Conservation (phyloP, 257 asterid species). For the Plectranthus barbatus region DNA sequence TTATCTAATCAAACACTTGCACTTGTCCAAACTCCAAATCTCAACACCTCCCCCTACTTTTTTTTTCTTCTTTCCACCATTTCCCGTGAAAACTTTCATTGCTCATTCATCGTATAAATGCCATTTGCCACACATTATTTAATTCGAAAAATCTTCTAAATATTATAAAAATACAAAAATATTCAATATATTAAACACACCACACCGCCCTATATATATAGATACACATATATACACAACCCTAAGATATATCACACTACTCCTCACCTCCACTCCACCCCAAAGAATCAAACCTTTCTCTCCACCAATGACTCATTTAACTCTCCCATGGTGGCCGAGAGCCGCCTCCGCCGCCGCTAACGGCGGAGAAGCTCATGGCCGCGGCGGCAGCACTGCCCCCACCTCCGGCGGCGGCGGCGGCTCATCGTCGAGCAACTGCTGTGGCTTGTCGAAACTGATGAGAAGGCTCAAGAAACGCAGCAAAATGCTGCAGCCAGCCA, state of each 20-base stretch:
- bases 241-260: background rate
- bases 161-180: background rate
- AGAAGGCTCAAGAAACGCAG: slow-evolving; percentile 47
- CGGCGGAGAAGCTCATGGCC: background rate
- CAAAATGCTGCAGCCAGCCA: slow-evolving; percentile 28
- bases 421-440: slow-evolving; percentile 26
- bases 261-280: background rate
- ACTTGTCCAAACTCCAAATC: slow-evolving; percentile 11
- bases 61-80: background rate
- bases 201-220: slow-evolving; percentile 5
- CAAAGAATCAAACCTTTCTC: background rate
- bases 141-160: background rate
- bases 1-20: slow-evolving; percentile 6
- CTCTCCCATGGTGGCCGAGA: slow-evolving; percentile 39
- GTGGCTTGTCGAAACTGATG: slow-evolving; percentile 45
- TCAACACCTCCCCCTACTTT: slow-evolving; percentile 6
- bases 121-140: background rate
- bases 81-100: slow-evolving; percentile 1
- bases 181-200: background rate
- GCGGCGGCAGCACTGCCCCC: background rate
- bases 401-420: background rate
- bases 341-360: slow-evolving; percentile 9
- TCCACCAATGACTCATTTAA: slow-evolving; percentile 21
- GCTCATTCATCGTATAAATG: slow-evolving; percentile 11
- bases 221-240: no score